Base-by-base conservation (phyloP, 2,329 filamentous ascomycete species). In the Coniochaeta pulveracea region DNA sequence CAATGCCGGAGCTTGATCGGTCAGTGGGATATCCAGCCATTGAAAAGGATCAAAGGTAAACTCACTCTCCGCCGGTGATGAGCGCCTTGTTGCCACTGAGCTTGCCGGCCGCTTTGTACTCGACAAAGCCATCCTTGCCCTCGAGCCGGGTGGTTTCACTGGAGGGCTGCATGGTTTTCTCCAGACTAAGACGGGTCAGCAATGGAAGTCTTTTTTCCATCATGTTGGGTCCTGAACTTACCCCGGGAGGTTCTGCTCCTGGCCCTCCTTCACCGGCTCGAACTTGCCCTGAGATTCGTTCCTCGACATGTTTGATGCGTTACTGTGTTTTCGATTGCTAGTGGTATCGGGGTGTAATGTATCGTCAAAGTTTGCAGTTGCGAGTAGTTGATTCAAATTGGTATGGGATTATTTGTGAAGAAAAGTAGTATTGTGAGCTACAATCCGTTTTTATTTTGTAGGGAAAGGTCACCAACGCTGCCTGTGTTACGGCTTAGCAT, bases 41-140 rank as follows among this genome's bases (percentile, higher is more conserved):
- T 15, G 19, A 30, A 10, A 21, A 6, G 25, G 19, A 7, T 28
- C 16, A 5, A 27, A 9, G 5, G 23, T 17, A 8, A 3, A 51
- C 65, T 40, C 49, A 70, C 65, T 73, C 69, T 43, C 69, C 69
- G 3, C 68, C 69, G 0, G 68, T 73, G 37, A 74, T 68, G 6
- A 73, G 44, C 3, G 61, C 65, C 26, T 69, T 71, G 44, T 58
- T 60, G 6, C 58, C 61, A 21, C 58, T 58, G 28, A 74, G 48
- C 40, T 70, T 72, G 11, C 56, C 58, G 2, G 62, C 63, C 0
- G 64, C 65, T 5, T 43, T 37, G 14, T 61, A 60, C 26, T 64
- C 60, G 4, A 53, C 40, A 16, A 59, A 49, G 7, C 47, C 39
- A 16, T 46, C 43, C 30, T 56, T 55, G 15, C 59, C 60, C 34